Percentiles rank a stretch among this genome's conserved stretches.
Conservation (phyloP, 148 eudicot genomes). For the Persicaria maculosa region DNA sequence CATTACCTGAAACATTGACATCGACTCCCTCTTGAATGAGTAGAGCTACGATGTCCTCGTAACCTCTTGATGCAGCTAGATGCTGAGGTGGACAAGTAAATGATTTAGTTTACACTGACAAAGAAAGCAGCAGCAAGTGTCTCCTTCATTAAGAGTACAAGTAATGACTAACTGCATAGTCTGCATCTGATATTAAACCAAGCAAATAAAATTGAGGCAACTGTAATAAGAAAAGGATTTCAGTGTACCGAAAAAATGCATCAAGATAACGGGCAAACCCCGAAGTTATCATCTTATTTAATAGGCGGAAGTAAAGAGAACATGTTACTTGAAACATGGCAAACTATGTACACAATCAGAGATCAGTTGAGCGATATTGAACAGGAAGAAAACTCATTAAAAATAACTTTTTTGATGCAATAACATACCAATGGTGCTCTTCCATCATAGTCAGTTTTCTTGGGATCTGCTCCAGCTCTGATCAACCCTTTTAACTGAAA, state of each 20-base stretch:
- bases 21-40: conserved; percentile 71
- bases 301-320: background rate
- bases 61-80: conserved; percentile 85
- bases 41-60: conserved; percentile 47
- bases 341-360: no score
- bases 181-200: background rate
- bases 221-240: no score
- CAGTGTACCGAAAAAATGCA: background rate
- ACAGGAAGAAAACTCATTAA: background rate
- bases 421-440: conserved; percentile 74
- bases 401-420: background rate
- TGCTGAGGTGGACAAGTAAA: conserved; percentile 39
- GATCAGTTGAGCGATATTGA: no score
- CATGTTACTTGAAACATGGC: background rate
- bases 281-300: background rate
- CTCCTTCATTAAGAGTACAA: no score
- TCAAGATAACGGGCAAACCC: background rate
- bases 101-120: background rate
- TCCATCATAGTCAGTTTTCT: conserved; percentile 83
- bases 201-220: no score
- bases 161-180: no score
- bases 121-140: background rate
- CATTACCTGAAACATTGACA: conserved; percentile 55
- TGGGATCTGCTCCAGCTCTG: conserved; percentile 86
- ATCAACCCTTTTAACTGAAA: conserved; percentile 63